Base-by-base conservation (phyloP, 208 protist genomes). In the Strigomonas culicis region DNA sequence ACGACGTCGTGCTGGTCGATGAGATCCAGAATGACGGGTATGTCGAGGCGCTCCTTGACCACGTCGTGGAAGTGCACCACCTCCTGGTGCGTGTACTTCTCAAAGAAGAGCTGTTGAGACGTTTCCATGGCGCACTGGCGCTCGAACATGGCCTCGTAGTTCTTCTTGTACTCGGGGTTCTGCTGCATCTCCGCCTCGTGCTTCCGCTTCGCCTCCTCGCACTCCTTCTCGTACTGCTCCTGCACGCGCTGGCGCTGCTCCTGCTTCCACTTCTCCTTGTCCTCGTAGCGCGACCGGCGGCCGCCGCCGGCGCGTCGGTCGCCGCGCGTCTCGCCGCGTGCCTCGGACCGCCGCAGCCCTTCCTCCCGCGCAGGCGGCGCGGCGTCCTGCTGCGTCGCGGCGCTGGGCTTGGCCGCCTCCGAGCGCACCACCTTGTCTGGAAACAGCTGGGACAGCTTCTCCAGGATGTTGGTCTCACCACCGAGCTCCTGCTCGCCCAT, bases 1-100 rank as follows among this genome's bases (percentile, higher is more conserved):
- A 86, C 85, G 15, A 96, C 87, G 67, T 96, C 86, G 70, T 96
- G 78, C 57, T 84, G 68, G 3, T 77, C 77, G 61, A 96, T 92
- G 25, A 96, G 53, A 25, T 80, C 83, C 24, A 93, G 75, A 55
- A 90, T 90, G 63, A 85, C 79, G 4, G 81, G 68, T 68, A 95
- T 84, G 68, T 95, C 82, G 19, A 95, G 81, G n/a, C 86, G 80
- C 67, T 92, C 85, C 56, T 61, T 74, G 59, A 84, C 70, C 19
- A 75, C 52, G 25, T 65, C 62, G 68, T 67, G 73, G 39, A 82
- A 44, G 31, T 77, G 73, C 27, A 86, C 30, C 28, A 70, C 72
- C 66, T 84, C 68, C 66, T 90, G 82, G 21, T 59, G 70, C 2
- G 68, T 47, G 66, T 90, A 89, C 41, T 74, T 77, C 11, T 69